Evolutionary conservation across 495 filamentous ascomycete genomes (phyloP).

Genomic region (Pyronema omphalodes): DNA sequence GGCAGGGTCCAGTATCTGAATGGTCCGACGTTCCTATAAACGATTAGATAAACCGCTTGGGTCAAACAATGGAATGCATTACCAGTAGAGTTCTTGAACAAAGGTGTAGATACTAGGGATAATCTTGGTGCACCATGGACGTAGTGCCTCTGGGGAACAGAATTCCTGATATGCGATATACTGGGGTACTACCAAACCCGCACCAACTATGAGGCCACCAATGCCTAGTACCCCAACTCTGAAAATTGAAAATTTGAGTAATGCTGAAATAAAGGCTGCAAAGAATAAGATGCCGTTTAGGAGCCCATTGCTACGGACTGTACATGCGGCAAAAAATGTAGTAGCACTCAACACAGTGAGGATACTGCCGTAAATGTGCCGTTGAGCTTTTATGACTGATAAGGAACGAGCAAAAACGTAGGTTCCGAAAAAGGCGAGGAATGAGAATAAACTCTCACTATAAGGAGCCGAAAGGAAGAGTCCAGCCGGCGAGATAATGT

Average conservation of each 20-base stretch:
- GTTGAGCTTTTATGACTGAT: constrained; percentile 1
- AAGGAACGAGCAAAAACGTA: constrained; percentile 48
- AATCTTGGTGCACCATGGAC: constrained; percentile 55
- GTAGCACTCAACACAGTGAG: constrained; percentile 11
- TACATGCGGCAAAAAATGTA: constrained; percentile 45
- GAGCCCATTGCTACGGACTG: constrained; percentile 71
- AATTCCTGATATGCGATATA: constrained; percentile 52
- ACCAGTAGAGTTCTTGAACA: constrained; percentile 86
- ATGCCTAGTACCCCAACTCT: constrained; percentile 31
- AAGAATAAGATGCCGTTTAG: constrained; percentile 61
- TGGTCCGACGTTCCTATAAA: constrained; percentile 60
- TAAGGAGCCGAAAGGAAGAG: constrained; percentile 82
- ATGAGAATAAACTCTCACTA: constrained; percentile 59
- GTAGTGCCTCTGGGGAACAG: constrained; percentile 32
- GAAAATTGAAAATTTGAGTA: constrained; percentile 12
- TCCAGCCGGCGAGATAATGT: constrained; percentile 72
- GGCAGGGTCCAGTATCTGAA: constrained; percentile 76
- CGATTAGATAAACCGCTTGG: constrained; percentile 7
- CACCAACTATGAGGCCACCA: constrained; percentile 46
- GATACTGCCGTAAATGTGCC: constrained; percentile 6
- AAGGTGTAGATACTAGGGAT: constrained; percentile 79
- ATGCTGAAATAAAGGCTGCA: constrained; percentile 30
- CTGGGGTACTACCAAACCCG: constrained; percentile 55
- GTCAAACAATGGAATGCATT: constrained; percentile 21
- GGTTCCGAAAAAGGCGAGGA: constrained; percentile 56